Evolutionary conservation across 2,329 filamentous ascomycete species (phyloP).

Genomic region (Exophiala oligosperma): DNA sequence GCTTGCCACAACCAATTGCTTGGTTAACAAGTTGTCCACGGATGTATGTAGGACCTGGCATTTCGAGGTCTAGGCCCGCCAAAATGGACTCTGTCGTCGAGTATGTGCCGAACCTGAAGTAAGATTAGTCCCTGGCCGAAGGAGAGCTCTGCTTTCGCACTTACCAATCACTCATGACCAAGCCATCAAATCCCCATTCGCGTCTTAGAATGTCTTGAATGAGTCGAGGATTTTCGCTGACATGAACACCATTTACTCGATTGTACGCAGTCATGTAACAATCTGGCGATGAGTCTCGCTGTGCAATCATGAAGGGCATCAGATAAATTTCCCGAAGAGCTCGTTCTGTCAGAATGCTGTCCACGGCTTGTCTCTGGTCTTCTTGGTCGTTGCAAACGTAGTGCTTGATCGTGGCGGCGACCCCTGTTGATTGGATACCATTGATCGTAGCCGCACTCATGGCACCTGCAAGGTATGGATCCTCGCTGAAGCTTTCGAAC

Average conservation of each 20-base stretch:
- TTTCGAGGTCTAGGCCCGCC: constrained; percentile 49
- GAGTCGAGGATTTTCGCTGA: constrained; percentile 43
- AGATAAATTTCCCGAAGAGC: constrained; percentile 65
- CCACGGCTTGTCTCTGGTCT: constrained; percentile 45
- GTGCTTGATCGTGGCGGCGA: constrained; percentile 76
- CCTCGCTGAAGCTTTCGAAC: constrained; percentile 85
- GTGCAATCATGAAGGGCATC: constrained; percentile 62
- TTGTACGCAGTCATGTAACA: constrained; percentile 63
- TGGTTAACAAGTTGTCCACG: constrained; percentile 42
- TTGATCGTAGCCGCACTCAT: constrained; percentile 71
- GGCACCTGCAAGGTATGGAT: constrained; percentile 73
- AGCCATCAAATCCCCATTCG: constrained; percentile 48
- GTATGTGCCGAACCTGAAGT: constrained; percentile 46
- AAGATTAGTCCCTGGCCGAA: neutral
- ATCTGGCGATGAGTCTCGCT: constrained; percentile 56
- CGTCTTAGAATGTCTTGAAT: constrained; percentile 45
- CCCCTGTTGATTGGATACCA: constrained; percentile 70
- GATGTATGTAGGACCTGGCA: constrained; percentile 48
- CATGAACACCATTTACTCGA: constrained; percentile 53
- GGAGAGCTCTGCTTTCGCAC: constrained; percentile 1
- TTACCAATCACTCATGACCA: constrained; percentile 50
- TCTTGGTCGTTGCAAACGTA: constrained; percentile 51
- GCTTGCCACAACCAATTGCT: constrained; percentile 57
- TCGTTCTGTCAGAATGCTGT: constrained; percentile 48
- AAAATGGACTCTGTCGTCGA: constrained; percentile 46